phyloP scores from a whole-genome alignment of 345 rosid genomes.

The Salix caprea region DNA sequence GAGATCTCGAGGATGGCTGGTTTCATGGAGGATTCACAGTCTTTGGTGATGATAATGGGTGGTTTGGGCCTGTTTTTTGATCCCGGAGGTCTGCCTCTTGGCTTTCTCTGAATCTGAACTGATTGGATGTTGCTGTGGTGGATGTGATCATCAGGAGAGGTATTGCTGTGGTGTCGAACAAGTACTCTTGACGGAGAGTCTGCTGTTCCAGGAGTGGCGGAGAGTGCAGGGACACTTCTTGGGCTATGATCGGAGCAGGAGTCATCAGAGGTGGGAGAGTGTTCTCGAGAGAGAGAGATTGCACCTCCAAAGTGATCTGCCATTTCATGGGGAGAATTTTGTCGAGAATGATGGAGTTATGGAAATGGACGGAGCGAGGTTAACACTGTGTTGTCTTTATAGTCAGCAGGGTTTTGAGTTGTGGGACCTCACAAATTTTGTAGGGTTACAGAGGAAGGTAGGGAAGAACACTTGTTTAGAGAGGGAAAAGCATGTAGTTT shows the following conservation, averaged over 20 bases:
- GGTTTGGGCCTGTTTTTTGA: slow-evolving; percentile 61
- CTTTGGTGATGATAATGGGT: slow-evolving; percentile 34
- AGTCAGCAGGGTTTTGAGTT: neutral
- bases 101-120: slow-evolving; percentile 20
- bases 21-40: slow-evolving; percentile 35
- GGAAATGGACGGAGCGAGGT: neutral
- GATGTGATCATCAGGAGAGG: slow-evolving; percentile 4
- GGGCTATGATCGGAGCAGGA: slow-evolving; percentile 35
- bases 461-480: neutral
- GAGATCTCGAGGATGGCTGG: slow-evolving; percentile 48
- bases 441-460: neutral
- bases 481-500: too few relatives aligned
- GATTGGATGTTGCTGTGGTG: neutral
- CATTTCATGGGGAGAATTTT: slow-evolving; percentile 16
- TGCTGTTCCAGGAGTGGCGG: neutral
- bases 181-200: neutral
- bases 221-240: slow-evolving; percentile 6
- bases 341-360: neutral
- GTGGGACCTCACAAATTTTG: neutral
- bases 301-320: slow-evolving; percentile 25
- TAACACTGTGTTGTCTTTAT: neutral
- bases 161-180: neutral
- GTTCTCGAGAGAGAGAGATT: slow-evolving; percentile 35
- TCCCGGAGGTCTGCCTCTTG: slow-evolving; percentile 52
- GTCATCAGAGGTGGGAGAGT: slow-evolving; percentile 22